Evolutionary conservation across 1,139 yeast species (phyloP).

Genomic region (Candida labiduridarum): DNA sequence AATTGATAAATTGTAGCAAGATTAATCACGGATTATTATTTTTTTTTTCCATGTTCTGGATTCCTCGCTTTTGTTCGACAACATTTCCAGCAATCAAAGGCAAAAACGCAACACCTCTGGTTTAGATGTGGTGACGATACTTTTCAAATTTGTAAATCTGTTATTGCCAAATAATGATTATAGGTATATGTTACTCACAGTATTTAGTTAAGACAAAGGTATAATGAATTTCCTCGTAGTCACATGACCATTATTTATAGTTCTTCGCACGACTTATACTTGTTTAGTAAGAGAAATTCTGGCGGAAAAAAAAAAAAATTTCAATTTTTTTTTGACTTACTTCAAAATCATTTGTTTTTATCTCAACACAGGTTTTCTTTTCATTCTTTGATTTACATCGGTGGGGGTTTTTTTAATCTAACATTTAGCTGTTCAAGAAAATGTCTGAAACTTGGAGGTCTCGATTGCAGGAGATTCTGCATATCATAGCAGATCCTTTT

Average conservation of each 20-base stretch:
- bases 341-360: neutral
- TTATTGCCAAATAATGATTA: no score
- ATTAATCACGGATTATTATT: neutral
- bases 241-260: neutral
- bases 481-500: constrained; percentile 17
- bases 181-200: no score
- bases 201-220: no score
- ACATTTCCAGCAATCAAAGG: no score
- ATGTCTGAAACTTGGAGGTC: constrained; percentile 13
- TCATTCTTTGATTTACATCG: neutral
- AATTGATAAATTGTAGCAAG: neutral
- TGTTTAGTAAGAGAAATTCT: neutral
- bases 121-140: no score
- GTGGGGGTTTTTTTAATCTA: neutral
- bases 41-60: neutral
- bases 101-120: no score
- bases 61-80: neutral
- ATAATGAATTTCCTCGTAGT: no score
- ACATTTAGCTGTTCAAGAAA: neutral
- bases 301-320: neutral
- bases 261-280: neutral
- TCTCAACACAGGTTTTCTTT: neutral
- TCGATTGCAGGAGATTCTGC: constrained; percentile 17
- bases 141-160: no score
- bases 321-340: neutral